Base-by-base conservation (phyloP, 768 basidiomycete species). In the Rubroboletus pulcherrimus region DNA sequence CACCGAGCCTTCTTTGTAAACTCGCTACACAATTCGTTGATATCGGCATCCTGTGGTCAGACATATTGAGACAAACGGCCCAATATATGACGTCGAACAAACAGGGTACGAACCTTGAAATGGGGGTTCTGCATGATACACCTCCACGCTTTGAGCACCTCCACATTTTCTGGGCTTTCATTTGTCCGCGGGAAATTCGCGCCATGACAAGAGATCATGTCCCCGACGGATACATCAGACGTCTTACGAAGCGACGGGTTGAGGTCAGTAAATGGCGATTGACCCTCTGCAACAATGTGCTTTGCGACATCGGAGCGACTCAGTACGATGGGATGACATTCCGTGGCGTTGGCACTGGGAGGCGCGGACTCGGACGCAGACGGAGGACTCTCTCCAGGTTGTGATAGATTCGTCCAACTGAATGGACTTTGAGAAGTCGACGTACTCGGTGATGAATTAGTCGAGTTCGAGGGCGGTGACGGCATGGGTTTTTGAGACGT, bases 1-100 rank as follows among this genome's bases (percentile, higher is more conserved):
- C 91, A 93, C 43, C 83, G 79, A 45, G 91, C 91, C 74, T 93
- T 93, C 65, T 71, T 80, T 44, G 89, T 81, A 66, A 93, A 91
- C 70, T 92, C 87, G 7, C 82, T 63, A 66, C 91, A 93, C 24
- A 93, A 75, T 46, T 87, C 80, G 62, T 87, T 89, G 54, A 93
- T 83, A 64, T 93, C 91, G 38, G 82, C 76, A 63, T 89, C 87
- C 85, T 91, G 54, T 50, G 30, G 26, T 41, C 26, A 19, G 50
- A 53, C 31, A 55, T 37, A 46, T 50, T 40, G 7, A 63, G 50
- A 30, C 7, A 37, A 5, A 30, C 34, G 10, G 4, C 6, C 12
- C 21, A 19, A 15, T 12, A 33, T 38, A 48, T 8, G 41, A 12
- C 10, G 41, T 54, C n/a, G n/a, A 54, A 34, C 30, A 54, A 56